These are phyloP conservation scores for Xylariales sp. DNA, from an alignment of 2,329 filamentous ascomycete species.

Conservation along the genomic window DNA sequence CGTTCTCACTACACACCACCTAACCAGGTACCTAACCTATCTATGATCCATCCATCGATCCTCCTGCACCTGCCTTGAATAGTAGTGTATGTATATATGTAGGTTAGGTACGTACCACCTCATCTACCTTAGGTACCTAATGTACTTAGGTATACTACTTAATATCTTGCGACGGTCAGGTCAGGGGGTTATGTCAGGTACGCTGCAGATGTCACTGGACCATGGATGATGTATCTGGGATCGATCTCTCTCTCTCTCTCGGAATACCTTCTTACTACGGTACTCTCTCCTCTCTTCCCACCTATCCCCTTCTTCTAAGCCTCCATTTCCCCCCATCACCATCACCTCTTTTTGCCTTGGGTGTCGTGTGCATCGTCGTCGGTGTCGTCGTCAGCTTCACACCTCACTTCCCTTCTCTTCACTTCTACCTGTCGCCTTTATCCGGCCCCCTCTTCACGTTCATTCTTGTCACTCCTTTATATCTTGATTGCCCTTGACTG, in stretches of 20 bases:
- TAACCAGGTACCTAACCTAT: no score
- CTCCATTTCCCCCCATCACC: not conserved
- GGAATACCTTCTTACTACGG: constrained; percentile 13
- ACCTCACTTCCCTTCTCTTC: constrained; percentile 6
- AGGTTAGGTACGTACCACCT: not conserved
- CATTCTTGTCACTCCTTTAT: constrained; percentile 35
- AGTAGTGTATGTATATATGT: not conserved
- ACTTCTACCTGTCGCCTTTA: constrained; percentile 8
- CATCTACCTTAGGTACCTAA: not conserved
- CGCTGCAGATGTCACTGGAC: no score
- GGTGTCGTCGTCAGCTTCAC: constrained; percentile 31
- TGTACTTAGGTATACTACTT: no score
- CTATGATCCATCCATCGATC: no score
- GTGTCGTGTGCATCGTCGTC: constrained; percentile 13
- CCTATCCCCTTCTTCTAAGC: no score
- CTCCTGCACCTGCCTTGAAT: no score
- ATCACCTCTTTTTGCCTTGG: constrained; percentile 12
- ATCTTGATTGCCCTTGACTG: constrained; percentile 20
- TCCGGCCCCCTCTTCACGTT: constrained; percentile 4
- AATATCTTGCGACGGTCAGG: constrained; percentile 3
- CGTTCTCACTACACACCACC: no score
- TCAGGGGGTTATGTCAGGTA: constrained; percentile 9
- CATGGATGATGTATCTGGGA: no score
- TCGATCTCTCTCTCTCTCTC: constrained; percentile 10
- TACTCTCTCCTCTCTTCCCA: constrained; percentile 20